Evolutionary conservation across 192 early-diverging fungal genomes (phyloP).

Genomic region (Glomus cerebriforme): DNA sequence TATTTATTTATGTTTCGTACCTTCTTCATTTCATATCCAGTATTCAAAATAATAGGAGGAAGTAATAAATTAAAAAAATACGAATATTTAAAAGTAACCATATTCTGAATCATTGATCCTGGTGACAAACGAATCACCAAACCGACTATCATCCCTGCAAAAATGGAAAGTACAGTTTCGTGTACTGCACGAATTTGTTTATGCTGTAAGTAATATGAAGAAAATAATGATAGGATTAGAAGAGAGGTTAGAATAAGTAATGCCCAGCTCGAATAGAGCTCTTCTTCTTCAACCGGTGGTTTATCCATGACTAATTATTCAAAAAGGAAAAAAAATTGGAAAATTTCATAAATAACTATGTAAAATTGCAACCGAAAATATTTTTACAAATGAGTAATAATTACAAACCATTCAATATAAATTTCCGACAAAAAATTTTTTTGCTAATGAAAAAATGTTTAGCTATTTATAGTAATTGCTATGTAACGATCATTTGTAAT

Average conservation of each 20-base stretch:
- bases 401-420: no score
- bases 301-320: background rate
- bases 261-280: constrained; percentile 77
- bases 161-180: constrained; percentile 94
- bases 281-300: constrained; percentile 56
- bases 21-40: constrained; percentile 93
- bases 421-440: no score
- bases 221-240: constrained; percentile 82
- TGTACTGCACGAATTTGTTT: constrained; percentile 88
- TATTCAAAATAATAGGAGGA: constrained; percentile 97
- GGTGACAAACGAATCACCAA: constrained; percentile 61
- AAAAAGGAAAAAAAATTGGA: background rate
- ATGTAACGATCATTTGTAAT: no score
- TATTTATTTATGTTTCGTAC: no score
- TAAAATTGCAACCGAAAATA: no score
- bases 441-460: no score
- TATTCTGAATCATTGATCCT: constrained; percentile 63
- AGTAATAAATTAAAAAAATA: constrained; percentile 97
- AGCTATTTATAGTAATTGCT: no score
- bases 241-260: constrained; percentile 85
- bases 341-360: no score
- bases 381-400: no score
- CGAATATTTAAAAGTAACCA: constrained; percentile 88
- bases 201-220: constrained; percentile 86
- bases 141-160: constrained; percentile 79